Conservation (phyloP, 1,284 basidiomycete genomes). For the Pyrrhoderma lamaoense region DNA sequence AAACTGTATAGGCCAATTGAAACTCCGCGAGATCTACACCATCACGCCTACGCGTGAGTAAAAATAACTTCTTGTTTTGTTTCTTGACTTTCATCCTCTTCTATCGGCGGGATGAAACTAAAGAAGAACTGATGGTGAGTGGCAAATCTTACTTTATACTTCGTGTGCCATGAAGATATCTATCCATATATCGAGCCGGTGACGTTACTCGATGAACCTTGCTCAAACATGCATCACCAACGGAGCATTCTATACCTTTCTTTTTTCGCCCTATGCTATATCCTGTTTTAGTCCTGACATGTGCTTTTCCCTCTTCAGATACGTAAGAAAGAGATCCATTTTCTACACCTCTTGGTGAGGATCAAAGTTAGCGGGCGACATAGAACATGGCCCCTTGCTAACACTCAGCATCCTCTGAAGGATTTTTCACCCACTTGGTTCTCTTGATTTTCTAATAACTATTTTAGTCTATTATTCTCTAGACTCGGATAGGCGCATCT, state of each 20-base stretch:
- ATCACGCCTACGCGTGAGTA: no score
- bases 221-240: constrained; percentile 23
- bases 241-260: constrained; percentile 15
- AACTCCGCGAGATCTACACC: constrained; percentile 8
- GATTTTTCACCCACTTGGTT: not conserved
- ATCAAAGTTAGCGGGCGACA: constrained; percentile 13
- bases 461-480: no score
- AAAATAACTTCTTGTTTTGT: no score
- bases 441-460: not conserved
- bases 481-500: not conserved
- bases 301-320: not conserved
- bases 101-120: not conserved
- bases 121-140: no score
- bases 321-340: not conserved
- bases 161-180: constrained; percentile 18
- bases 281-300: not conserved
- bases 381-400: constrained; percentile 11
- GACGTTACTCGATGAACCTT: constrained; percentile 20
- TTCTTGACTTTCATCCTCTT: not conserved
- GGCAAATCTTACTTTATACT: no score
- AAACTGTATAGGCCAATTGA: constrained; percentile 12
- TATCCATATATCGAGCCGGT: constrained; percentile 21
- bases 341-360: not conserved
- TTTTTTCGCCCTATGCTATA: not conserved
- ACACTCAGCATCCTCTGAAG: constrained; percentile 16